Evolutionary conservation across 306 rosid species (phyloP).

Genomic region (Rosa lucieae): DNA sequence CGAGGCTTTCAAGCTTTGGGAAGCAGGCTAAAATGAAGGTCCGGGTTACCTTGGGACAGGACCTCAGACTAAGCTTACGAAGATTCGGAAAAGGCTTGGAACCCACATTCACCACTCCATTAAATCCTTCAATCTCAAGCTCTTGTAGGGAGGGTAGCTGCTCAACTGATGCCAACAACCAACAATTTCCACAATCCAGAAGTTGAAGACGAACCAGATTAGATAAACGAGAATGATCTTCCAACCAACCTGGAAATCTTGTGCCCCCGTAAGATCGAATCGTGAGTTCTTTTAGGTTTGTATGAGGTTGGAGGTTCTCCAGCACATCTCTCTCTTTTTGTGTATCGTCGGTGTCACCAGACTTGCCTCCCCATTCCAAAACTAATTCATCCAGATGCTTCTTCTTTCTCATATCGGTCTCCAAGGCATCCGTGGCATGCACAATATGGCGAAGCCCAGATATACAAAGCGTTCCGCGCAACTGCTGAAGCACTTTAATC

Average conservation of each 20-base stretch:
- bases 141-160: constrained; percentile 20
- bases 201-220: not conserved
- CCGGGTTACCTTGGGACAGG: not conserved
- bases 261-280: constrained; percentile 5
- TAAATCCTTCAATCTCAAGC: not conserved
- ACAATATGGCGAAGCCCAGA: constrained; percentile 11
- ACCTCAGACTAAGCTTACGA: not conserved
- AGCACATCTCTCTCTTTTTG: constrained; percentile 7
- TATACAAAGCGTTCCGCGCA: constrained; percentile 9
- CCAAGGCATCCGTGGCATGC: constrained; percentile 4
- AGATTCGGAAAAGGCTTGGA: not conserved
- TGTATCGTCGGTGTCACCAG: not conserved
- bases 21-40: not conserved
- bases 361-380: constrained; percentile 17
- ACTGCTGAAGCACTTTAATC: constrained; percentile 1
- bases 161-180: constrained; percentile 7
- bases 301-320: constrained; percentile 9
- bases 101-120: not conserved
- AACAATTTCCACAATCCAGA: not conserved
- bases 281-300: not conserved
- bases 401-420: not conserved
- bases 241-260: constrained; percentile 27
- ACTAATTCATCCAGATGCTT: not conserved
- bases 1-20: not conserved
- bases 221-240: not conserved